Evolutionary conservation across 148 eudicot species (phyloP).

Genomic region (Arctostaphylos glauca): DNA sequence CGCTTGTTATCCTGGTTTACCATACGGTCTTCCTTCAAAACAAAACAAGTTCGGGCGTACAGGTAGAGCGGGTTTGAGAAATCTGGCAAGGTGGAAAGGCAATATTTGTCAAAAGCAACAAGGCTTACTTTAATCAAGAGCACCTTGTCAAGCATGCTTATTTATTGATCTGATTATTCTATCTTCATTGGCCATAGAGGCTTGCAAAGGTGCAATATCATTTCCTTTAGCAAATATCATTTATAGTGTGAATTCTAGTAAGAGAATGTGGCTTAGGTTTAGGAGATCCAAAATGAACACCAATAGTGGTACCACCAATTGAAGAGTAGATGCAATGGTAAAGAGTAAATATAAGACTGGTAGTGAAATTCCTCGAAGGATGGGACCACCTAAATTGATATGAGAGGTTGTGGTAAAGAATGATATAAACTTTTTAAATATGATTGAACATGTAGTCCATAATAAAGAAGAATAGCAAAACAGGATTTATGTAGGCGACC

Average conservation of each 20-base stretch:
- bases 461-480: no score
- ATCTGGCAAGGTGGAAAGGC: neutral
- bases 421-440: no score
- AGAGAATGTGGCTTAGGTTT: neutral
- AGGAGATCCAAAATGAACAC: neutral
- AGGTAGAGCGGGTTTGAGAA: neutral
- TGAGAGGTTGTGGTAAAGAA: no score
- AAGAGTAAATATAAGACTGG: no score
- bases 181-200: neutral
- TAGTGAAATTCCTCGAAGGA: no score
- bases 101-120: neutral
- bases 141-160: neutral
- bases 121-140: neutral
- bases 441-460: no score
- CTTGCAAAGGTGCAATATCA: neutral
- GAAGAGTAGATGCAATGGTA: no score
- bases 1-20: neutral
- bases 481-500: no score
- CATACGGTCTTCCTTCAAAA: conserved; percentile 1
- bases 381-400: no score
- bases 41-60: neutral
- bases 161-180: neutral
- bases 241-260: neutral
- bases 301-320: no score
- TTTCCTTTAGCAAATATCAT: neutral